Base-by-base conservation (phyloP, 306 rosid genomes). In the Gastrolobium bilobum region DNA sequence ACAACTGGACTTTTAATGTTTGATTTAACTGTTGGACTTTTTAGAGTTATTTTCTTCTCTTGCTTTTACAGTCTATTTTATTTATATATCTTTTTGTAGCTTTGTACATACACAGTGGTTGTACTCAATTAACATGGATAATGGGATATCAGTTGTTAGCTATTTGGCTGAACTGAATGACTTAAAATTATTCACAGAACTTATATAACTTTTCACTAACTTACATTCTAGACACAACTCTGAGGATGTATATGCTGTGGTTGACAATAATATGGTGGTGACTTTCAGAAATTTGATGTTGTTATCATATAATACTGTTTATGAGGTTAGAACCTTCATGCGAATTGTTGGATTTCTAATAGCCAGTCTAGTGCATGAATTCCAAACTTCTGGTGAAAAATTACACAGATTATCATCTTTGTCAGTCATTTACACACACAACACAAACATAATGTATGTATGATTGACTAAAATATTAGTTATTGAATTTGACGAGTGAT, bases 311-410 rank as follows among this genome's bases (percentile, higher is more conserved):
- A 50, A 20, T 15, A 42, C 44, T 48, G 58, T 71, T 65, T 40
- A 15, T 30, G 30, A 40, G 51, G 50, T 20, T 48, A 9, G 48
- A 43, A 26, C 52, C 71, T 70, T 53, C 37, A 40, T 71, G 26
- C 71, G 75, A 58, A 44, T 7, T 53, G n/a, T 66, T 66, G 79
- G 58, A 67, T 81, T 61, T 62, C 69, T 50, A n/a, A 13, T 79
- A 43, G 40, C 10, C 14, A 52, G 7, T 74, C 59, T 52, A 44
- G 50, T 30, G 44, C n/a, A 47, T 68, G 60, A 75, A 68, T 40
- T 35, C 67, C 77, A 42, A 68, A 68, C 51, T 50, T 68, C 14
- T 51, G 78, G 5, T 71, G 67, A 64, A 48, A 75, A 73, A 37
- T 47, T 73, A 3, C 56, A 34, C 48, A 31, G 38, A 39, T 51